These are phyloP conservation scores for Russula abietina DNA, from an alignment of 768 basidiomycete genomes.

Conservation along the genomic window DNA sequence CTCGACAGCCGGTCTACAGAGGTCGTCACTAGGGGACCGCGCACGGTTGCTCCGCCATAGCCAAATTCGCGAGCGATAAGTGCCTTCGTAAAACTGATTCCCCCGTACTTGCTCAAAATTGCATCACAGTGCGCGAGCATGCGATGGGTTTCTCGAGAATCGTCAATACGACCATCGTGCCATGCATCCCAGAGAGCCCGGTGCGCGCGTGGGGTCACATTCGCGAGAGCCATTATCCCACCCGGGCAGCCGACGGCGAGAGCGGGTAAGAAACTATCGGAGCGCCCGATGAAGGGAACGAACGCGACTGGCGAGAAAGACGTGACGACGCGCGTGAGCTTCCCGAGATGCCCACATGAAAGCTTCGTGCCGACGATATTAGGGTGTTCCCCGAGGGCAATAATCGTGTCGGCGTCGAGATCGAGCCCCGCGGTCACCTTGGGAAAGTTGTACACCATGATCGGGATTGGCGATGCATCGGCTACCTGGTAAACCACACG, in stretches of 20 bases:
- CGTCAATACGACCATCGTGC: conserved; percentile 41
- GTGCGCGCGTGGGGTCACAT: conserved; percentile 35
- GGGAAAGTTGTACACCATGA: conserved; percentile 85
- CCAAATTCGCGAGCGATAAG: conserved; percentile 57
- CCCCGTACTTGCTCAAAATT: conserved; percentile 56
- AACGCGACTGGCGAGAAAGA: conserved; percentile 49
- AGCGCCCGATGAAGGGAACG: conserved; percentile 69
- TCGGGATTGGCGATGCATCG: conserved; percentile 59
- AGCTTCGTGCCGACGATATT: conserved; percentile 85
- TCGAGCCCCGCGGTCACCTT: conserved; percentile 77
- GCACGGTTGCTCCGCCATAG: conserved; percentile 43
- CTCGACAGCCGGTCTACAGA: conserved; percentile 23
- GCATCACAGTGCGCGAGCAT: conserved; percentile 62
- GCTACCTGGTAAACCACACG: conserved; percentile 45
- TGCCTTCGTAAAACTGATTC: conserved; percentile 62
- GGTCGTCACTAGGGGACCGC: conserved; percentile 28
- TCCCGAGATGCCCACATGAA: conserved; percentile 81
- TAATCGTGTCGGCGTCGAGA: conserved; percentile 74
- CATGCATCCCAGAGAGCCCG: conserved; percentile 18
- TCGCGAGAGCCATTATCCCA: conserved; percentile 57
- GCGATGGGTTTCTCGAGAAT: conserved; percentile 57
- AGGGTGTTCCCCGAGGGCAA: conserved; percentile 62
- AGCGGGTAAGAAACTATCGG: conserved; percentile 61
- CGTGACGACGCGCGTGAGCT: conserved; percentile 68
- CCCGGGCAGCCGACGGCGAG: conserved; percentile 60